Percentiles rank a stretch among this genome's conserved stretches.
phyloP scores from a whole-genome alignment of 176 grass and related monocot genomes.

The maize (Zea mays) region DNA sequence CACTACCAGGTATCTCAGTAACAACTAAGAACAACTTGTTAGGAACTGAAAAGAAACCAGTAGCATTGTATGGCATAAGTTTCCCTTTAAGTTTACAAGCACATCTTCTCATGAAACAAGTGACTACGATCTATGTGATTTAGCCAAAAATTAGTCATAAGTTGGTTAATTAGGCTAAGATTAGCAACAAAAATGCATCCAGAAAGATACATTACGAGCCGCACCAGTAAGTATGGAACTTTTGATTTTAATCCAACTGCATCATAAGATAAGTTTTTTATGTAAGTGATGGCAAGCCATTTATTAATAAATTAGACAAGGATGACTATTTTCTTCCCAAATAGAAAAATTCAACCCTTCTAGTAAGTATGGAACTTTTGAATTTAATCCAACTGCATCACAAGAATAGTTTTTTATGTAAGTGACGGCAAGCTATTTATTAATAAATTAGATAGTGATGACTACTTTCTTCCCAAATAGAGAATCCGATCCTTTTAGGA shows the following conservation, averaged over 20 bases:
- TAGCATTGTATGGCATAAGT: slow-evolving; percentile 3
- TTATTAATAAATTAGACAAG: neutral
- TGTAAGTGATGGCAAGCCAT: neutral
- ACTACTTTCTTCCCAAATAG: neutral
- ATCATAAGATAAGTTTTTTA: neutral
- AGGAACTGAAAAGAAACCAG: neutral
- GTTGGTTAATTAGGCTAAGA: neutral
- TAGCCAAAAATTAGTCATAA: neutral
- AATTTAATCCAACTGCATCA: neutral
- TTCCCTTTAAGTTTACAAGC: neutral
- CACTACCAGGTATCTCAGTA: slow-evolving; percentile 5
- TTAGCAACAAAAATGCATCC: neutral
- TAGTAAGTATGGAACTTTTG: neutral
- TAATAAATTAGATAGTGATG: slow-evolving; percentile 6
- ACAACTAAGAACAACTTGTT: slow-evolving; percentile 5
- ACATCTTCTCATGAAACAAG: neutral
- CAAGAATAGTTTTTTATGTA: neutral
- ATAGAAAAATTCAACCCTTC: neutral
- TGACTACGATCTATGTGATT: neutral
- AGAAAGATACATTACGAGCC: neutral
- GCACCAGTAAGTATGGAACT: neutral
- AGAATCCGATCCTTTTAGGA: neutral
- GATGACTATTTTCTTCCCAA: neutral
- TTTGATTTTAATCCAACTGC: neutral
- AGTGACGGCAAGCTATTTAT: neutral